Base-by-base conservation (phyloP, 2,329 filamentous ascomycete genomes). In the Diplodia corticola region DNA sequence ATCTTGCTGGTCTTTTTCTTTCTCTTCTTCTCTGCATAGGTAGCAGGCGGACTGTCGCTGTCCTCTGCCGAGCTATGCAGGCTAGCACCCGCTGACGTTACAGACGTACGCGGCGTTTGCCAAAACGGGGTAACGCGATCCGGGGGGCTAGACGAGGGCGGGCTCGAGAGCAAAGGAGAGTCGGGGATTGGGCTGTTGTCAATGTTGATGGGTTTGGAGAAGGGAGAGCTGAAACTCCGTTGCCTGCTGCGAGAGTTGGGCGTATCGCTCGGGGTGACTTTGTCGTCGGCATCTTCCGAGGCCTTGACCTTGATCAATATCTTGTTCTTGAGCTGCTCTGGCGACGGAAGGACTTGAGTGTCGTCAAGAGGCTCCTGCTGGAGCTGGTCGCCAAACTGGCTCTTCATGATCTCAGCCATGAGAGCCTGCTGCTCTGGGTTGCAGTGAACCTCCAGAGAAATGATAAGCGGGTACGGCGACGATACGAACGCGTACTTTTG, bases 371-470 rank as follows among this genome's bases (percentile, higher is more conserved):
- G 91, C 71, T 92, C 87, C 0, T 89, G 86, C 13, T 98, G 83
- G 51, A 99, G 85, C 70, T 88, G 88, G n/a, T 89, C 82, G 30
- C 91, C 91, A 76, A 97, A 96, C 10, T 91, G 87, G 33, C 90
- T 88, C 73, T 89, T 90, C 86, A 98, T 96, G 69, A 92, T 95
- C 68, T 90, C 88, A 24, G 93, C 91, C 95, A 99, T 98, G 51
- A 87, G 85, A 22, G 87, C 83, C 77, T 99, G 95, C 75, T 98
- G 95, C 13, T 88, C 82, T 1, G 88, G 81, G 71, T 87, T 91
- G 84, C 95, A 98, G 76, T 98, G 95, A 4, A 98, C 93, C 77
- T 99, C 95, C 15, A 99, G 89, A 0, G 95, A 98, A 69, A 99
- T 89, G 81, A 95, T 96, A 17, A 99, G 83, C 0, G 95, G 95